A percentile compares a stretch with the other conserved stretches of the same genome.
These are phyloP conservation scores for Dothiorella sarmentorum DNA, from an alignment of 2,329 filamentous ascomycete genomes.

Conservation along the genomic window DNA sequence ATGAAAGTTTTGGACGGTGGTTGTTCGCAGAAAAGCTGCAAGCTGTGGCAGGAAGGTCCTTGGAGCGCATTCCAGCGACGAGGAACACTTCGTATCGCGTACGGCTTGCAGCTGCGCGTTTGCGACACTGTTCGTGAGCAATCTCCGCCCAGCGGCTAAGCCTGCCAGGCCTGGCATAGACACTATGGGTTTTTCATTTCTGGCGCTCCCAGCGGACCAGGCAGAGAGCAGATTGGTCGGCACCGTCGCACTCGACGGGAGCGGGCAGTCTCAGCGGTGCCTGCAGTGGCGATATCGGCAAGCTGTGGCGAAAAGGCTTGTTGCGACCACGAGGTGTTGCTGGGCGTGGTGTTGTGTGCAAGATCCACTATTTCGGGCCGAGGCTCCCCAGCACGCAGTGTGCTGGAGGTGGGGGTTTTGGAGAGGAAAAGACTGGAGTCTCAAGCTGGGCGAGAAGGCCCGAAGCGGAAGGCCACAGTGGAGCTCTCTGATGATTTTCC, in stretches of 20 bases:
- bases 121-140: neutral
- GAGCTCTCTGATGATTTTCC: slow-evolving; percentile 12
- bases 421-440: slow-evolving; percentile 10
- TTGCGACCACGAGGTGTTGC: neutral
- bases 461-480: slow-evolving; percentile 4
- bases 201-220: neutral
- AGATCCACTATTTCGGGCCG: slow-evolving; percentile 11
- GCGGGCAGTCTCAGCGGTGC: neutral
- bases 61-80: neutral
- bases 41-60: neutral
- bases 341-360: slow-evolving; percentile 7
- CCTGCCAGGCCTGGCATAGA: neutral
- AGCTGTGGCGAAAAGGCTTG: neutral
- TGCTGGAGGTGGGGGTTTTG: slow-evolving; percentile 7
- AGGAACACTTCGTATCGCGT: neutral
- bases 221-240: neutral
- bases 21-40: neutral
- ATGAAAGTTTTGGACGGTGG: slow-evolving; percentile 2
- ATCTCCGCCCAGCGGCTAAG: slow-evolving; percentile 2
- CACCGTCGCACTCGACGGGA: neutral
- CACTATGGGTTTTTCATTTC: neutral
- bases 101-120: neutral
- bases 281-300: slow-evolving; percentile 6
- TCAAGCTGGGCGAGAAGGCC: slow-evolving; percentile 2
- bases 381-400: slow-evolving; percentile 3